Evolutionary conservation across 129 eudicot genomes (phyloP).

Genomic region (Flaveria bidentis): DNA sequence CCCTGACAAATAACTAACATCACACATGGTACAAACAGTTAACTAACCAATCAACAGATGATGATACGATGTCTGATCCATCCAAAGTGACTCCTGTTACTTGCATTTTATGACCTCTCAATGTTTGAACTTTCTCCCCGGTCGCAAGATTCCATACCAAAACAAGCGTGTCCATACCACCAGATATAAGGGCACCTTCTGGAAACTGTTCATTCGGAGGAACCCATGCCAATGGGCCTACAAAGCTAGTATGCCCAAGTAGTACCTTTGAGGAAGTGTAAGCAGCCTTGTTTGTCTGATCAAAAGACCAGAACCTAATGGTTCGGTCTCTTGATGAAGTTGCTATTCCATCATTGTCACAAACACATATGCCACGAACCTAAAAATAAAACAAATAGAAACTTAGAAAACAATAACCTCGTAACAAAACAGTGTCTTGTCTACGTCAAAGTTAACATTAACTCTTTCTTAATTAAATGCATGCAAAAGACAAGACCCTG

Average conservation of each 20-base stretch:
- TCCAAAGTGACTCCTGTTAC: conserved; percentile 83
- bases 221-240: conserved; percentile 88
- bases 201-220: conserved; percentile 76
- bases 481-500: conserved; percentile 10
- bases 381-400: conserved; percentile 31
- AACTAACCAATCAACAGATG: conserved; percentile 83
- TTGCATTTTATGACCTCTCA: conserved; percentile 82
- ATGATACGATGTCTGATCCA: conserved; percentile 72
- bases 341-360: conserved; percentile 80
- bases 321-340: conserved; percentile 97
- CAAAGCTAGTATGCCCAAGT: conserved; percentile 94
- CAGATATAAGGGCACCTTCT: conserved; percentile 84
- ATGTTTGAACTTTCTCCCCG: conserved; percentile 70
- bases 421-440: not conserved
- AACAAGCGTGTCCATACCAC: conserved; percentile 96
- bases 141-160: conserved; percentile 77
- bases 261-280: conserved; percentile 60
- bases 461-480: conserved; percentile 18
- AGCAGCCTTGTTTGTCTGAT: conserved; percentile 47
- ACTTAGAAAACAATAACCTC: conserved; percentile 6
- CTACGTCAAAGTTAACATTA: not conserved
- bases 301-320: conserved; percentile 76
- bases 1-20: not conserved
- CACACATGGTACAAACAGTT: not conserved
- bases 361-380: conserved; percentile 94